phyloP scores from a whole-genome alignment of 2,329 filamentous ascomycete genomes.

The Fusarium humuli region DNA sequence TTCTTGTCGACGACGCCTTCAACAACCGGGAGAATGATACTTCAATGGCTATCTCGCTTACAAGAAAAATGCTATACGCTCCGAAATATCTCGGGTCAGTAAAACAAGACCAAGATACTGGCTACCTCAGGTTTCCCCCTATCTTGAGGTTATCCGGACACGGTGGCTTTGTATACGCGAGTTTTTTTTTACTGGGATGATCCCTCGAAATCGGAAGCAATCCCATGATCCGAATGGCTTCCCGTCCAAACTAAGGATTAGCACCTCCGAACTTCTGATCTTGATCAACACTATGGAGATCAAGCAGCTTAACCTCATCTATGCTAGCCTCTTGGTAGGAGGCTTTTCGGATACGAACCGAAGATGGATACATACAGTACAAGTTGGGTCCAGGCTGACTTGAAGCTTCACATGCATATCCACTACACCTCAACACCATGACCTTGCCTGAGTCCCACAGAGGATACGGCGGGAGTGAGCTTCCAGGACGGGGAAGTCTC shows the following conservation, averaged over 20 bases:
- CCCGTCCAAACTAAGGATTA: background rate
- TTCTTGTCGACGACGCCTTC: background rate
- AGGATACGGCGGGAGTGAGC: conserved; percentile 10
- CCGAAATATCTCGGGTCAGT: conserved; percentile 4
- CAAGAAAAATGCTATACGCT: background rate
- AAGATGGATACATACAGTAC: conserved; percentile 1
- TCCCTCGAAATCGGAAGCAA: conserved; percentile 2
- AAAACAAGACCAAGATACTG: background rate
- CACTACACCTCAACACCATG: conserved; percentile 25
- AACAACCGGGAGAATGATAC: background rate
- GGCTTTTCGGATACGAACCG: conserved; percentile 32
- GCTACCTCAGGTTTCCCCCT: background rate
- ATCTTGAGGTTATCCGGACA: conserved; percentile 18
- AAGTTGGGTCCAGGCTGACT: conserved; percentile 16
- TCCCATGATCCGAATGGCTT: conserved; percentile 11
- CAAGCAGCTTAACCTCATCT: conserved; percentile 7
- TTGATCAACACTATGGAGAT: background rate
- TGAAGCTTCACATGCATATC: conserved; percentile 14
- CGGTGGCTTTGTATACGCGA: conserved; percentile 5
- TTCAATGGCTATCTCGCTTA: background rate
- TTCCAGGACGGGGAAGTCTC: conserved; percentile 32
- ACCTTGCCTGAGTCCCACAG: conserved; percentile 21
- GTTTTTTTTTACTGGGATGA: conserved; percentile 3
- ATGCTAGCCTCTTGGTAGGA: background rate
- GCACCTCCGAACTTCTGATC: background rate